Evolutionary conservation across 2,329 filamentous ascomycete genomes (phyloP).

Genomic region (Zalaria obscura): DNA sequence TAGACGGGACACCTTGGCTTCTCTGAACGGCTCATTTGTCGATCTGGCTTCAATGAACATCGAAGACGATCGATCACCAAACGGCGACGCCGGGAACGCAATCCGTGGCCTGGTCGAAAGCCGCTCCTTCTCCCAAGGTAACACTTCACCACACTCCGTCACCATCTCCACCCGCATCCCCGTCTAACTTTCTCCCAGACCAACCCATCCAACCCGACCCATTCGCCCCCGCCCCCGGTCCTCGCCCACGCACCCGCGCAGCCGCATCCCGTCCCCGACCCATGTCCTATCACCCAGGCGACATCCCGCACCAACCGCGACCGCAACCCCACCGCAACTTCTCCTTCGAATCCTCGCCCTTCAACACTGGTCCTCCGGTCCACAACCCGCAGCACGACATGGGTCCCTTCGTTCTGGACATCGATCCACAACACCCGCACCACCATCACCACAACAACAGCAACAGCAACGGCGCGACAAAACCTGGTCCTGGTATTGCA

Average conservation of each 20-base stretch:
- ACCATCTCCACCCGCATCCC: slow-evolving; percentile 8
- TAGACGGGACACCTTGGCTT: slow-evolving; percentile 8
- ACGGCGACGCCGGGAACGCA: slow-evolving; percentile 22
- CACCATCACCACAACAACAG: slow-evolving; percentile 1
- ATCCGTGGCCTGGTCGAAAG: slow-evolving; percentile 25
- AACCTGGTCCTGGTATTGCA: background rate
- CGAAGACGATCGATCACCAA: slow-evolving; percentile 3
- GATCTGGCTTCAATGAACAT: slow-evolving; percentile 7
- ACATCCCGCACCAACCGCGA: background rate
- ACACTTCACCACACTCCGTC: slow-evolving; percentile 10
- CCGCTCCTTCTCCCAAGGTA: slow-evolving; percentile 21
- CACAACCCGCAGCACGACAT: background rate
- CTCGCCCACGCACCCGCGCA: background rate
- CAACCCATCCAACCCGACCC: background rate
- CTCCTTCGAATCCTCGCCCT: background rate
- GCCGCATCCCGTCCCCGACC: slow-evolving; percentile 1
- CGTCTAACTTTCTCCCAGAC: background rate
- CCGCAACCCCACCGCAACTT: background rate
- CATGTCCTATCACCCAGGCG: slow-evolving; percentile 1
- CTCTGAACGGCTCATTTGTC: slow-evolving; percentile 7
- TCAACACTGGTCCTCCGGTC: background rate
- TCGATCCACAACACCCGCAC: background rate
- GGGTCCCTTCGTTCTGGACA: background rate
- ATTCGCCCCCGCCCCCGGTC: background rate
- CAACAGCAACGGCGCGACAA: background rate